Base-by-base conservation (phyloP, 2,329 filamentous ascomycete species). In the Aaosphaeria arxii region DNA sequence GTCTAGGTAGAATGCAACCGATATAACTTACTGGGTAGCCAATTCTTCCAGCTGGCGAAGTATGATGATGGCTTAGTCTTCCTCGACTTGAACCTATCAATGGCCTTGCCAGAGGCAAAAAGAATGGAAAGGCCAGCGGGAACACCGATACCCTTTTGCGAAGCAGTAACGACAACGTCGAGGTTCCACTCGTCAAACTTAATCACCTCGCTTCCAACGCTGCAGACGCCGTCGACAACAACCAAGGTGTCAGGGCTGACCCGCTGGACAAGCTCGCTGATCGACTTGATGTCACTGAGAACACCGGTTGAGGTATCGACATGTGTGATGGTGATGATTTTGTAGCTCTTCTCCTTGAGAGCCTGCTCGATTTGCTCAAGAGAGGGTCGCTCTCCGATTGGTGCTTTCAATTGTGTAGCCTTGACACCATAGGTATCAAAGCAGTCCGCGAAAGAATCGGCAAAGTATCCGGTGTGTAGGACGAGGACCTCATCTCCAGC, bases 301-400 rank as follows among this genome's bases (percentile, higher is more conserved):
- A 99, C 94, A 58, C 94, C 94, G 35, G 94, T 99, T 4, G 91
- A 96, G 28, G 94, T 99, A 69, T 99, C 94, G 53, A 96, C 92
- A 71, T 99, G 94, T 7, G 94, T 99, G 56, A 97, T 87, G 39
- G 92, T 97, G 63, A 99, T 74, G 53, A 92, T 71, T 81, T 97
- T 97, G 81, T 95, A 97, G 65, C 88, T 84, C 79, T 94, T 95
- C 77, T 89, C 84, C 71, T 86, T 87, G 56, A 99, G 78, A 3
- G 91, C 91, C 73, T 87, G 83, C 76, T 97, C 92, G 52, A 99
- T 85, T 71, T 95, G 89, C 45, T 86, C 81, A 35, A 95, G 82
- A 66, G 95, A 88, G 41, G 92, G 92, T 46, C 91, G 84, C 57
- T 89, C 86, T 53, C 94, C 94, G 66, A 97, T 89, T 42, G 90